These are phyloP conservation scores for Alternaria alternata DNA, from an alignment of 2,329 filamentous ascomycete genomes.

Conservation along the genomic window DNA sequence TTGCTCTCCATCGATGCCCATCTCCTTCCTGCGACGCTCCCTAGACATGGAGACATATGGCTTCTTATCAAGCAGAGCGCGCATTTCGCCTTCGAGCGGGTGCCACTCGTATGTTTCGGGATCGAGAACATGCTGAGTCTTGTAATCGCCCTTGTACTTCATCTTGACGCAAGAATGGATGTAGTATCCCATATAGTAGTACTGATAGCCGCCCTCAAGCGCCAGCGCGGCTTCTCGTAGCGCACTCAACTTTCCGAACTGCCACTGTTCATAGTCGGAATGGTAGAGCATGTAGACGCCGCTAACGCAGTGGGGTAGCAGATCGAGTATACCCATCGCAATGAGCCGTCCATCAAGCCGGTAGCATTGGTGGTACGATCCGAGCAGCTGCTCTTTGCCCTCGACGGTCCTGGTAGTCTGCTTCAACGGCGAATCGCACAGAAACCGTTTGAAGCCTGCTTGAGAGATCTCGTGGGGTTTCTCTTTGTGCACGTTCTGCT, in stretches of 20 bases:
- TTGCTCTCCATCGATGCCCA: constrained; percentile 6
- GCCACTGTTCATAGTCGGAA: constrained; percentile 73
- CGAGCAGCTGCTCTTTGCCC: constrained; percentile 66
- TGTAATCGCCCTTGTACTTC: constrained; percentile 83
- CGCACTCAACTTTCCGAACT: constrained; percentile 78
- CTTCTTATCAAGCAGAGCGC: constrained; percentile 63
- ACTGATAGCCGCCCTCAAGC: constrained; percentile 72
- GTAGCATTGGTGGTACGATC: constrained; percentile 85
- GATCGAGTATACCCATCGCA: constrained; percentile 78
- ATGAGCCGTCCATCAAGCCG: constrained; percentile 78
- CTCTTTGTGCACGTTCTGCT: constrained; percentile 76
- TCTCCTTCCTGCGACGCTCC: constrained; percentile 41
- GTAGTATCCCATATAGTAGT: constrained; percentile 86
- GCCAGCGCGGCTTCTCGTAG: constrained; percentile 76
- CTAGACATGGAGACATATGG: constrained; percentile 60
- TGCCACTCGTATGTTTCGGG: constrained; percentile 71
- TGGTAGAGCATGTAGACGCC: constrained; percentile 87
- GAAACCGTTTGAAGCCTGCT: constrained; percentile 72
- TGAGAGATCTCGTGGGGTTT: constrained; percentile 65
- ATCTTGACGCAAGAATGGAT: constrained; percentile 85
- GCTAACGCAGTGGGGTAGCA: constrained; percentile 79
- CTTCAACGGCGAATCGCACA: constrained; percentile 74
- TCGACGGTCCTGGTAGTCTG: constrained; percentile 55
- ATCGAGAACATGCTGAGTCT: constrained; percentile 77
- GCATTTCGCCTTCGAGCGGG: constrained; percentile 61